Evolutionary conservation across 352 stramenopile species (phyloP).

Genomic region (Phytophthora brassicae): DNA sequence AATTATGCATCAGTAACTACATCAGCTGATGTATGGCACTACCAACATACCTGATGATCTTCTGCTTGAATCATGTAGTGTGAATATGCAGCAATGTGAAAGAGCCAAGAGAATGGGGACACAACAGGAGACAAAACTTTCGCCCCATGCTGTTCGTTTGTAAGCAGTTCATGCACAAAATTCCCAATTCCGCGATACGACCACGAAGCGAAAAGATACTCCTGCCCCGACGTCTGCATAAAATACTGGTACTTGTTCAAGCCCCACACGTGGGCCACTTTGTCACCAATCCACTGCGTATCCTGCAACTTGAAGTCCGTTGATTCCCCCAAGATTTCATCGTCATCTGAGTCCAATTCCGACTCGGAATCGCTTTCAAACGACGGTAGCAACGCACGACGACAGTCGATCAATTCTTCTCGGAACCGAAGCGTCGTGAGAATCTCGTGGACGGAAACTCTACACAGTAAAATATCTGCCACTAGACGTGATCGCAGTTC

Average conservation of each 20-base stretch:
- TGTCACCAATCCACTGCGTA: constrained; percentile 37
- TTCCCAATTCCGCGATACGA: constrained; percentile 45
- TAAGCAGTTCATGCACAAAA: constrained; percentile 40
- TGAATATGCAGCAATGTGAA: constrained; percentile 39
- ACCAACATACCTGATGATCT: constrained; percentile 29
- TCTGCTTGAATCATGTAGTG: constrained; percentile 45
- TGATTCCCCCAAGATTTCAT: constrained; percentile 23
- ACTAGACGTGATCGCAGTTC: constrained; percentile 30
- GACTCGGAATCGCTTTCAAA: constrained; percentile 38
- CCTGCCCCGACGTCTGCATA: constrained; percentile 43
- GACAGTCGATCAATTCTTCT: constrained; percentile 49
- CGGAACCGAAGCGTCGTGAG: constrained; percentile 56
- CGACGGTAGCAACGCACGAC: constrained; percentile 40
- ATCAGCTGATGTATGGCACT: background rate
- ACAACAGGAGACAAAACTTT: constrained; percentile 25
- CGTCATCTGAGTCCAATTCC: constrained; percentile 30
- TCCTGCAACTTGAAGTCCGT: constrained; percentile 27
- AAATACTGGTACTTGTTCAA: constrained; percentile 56
- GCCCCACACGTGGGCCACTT: constrained; percentile 29
- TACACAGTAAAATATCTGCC: constrained; percentile 29
- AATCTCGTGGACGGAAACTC: constrained; percentile 42
- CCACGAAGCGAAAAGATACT: constrained; percentile 66
- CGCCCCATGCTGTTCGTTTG: constrained; percentile 8
- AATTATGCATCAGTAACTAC: background rate
- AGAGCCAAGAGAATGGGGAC: constrained; percentile 51